Evolutionary conservation across 2,329 filamentous ascomycete genomes (phyloP).

Genomic region (Colletotrichum acutatum): DNA sequence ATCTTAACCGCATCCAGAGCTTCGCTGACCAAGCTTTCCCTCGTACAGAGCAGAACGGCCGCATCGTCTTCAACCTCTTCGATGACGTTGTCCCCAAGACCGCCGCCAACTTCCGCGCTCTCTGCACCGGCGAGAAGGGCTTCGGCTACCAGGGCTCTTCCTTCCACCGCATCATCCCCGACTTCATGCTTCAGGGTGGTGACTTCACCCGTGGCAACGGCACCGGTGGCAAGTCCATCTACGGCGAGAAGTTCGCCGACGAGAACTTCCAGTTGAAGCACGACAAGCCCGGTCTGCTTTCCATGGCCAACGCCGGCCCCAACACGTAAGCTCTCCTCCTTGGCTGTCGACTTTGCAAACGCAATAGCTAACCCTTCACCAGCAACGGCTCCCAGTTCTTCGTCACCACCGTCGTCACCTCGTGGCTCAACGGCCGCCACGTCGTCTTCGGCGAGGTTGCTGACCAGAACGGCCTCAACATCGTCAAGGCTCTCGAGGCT

Average conservation of each 20-base stretch:
- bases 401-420: constrained; percentile 91
- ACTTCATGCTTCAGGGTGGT: constrained; percentile 97
- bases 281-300: constrained; percentile 80
- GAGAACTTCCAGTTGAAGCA: constrained; percentile 90
- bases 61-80: constrained; percentile 91
- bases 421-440: constrained; percentile 86
- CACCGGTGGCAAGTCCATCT: constrained; percentile 93
- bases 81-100: constrained; percentile 91
- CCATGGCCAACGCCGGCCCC: constrained; percentile 95
- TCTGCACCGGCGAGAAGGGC: constrained; percentile 84
- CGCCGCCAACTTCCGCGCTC: constrained; percentile 83
- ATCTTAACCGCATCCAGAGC: neutral
- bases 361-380: constrained; percentile 49
- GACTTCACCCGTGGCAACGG: constrained; percentile 94
- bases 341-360: neutral
- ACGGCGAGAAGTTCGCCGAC: constrained; percentile 92
- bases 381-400: constrained; percentile 99
- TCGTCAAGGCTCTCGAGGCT: constrained; percentile 72
- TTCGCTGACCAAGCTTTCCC: constrained; percentile 32
- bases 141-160: constrained; percentile 84
- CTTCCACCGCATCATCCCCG: constrained; percentile 93
- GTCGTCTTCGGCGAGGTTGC: constrained; percentile 85
- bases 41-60: constrained; percentile 73
- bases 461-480: constrained; percentile 56
- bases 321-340: constrained; percentile 76